Conservation (phyloP, 495 filamentous ascomycete genomes). For the Rhypophila decipiens region DNA sequence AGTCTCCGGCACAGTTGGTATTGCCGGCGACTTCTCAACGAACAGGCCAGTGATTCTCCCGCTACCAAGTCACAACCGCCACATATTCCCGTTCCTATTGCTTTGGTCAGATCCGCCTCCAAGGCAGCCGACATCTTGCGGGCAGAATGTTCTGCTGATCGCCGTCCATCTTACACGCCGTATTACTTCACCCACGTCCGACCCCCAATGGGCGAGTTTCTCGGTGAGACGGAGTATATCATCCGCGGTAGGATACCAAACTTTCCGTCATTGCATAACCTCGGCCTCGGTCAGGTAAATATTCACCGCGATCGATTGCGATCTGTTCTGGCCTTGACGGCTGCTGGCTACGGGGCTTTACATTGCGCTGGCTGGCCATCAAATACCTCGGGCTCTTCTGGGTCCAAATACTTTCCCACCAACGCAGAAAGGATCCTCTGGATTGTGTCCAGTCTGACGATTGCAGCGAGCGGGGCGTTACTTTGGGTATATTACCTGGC, state of each 20-base stretch:
- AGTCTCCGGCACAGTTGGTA: constrained; percentile 5
- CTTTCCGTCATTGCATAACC: constrained; percentile 6
- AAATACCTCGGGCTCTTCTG: no score
- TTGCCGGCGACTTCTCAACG: constrained; percentile 2
- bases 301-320: constrained; percentile 7
- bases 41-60: no score
- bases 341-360: constrained; percentile 4
- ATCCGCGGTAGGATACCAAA: neutral
- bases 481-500: constrained; percentile 5
- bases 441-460: constrained; percentile 8
- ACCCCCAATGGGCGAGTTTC: constrained; percentile 1
- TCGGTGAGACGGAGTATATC: constrained; percentile 8
- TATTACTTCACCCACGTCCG: constrained; percentile 8
- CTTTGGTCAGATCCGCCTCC: neutral
- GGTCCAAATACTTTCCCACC: no score
- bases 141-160: neutral
- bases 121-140: neutral
- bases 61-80: neutral
- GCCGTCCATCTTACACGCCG: neutral
- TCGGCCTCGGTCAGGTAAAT: constrained; percentile 5
- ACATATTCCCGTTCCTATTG: neutral
- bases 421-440: constrained; percentile 4
- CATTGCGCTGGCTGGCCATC: constrained; percentile 2
- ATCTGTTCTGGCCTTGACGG: constrained; percentile 4
- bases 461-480: constrained; percentile 6